A percentile compares a stretch with the other conserved stretches of the same genome.
phyloP scores from a whole-genome alignment of 1,284 basidiomycete species.

The Moniliella sp. region DNA sequence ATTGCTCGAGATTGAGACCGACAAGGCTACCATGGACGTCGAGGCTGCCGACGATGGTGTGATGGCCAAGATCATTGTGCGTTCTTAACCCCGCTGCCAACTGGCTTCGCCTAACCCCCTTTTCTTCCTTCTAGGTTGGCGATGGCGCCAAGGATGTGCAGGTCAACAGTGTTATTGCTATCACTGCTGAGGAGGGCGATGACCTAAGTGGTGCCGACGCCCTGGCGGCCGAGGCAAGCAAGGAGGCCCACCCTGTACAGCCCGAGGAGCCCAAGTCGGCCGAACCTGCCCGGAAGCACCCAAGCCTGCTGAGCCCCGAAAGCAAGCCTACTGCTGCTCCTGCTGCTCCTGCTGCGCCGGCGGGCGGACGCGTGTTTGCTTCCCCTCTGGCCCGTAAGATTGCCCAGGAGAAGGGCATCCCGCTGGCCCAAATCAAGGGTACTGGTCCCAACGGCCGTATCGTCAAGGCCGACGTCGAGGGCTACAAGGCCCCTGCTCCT shows the following conservation, averaged over 20 bases:
- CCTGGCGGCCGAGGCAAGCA: slow-evolving; percentile 44
- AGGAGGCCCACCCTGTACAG: slow-evolving; percentile 18
- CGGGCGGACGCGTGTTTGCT: slow-evolving; percentile 49
- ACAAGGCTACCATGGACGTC: slow-evolving; percentile 99
- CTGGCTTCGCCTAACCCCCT: slow-evolving; percentile 13
- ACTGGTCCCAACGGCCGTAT: slow-evolving; percentile 83
- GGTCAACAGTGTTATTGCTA: slow-evolving; percentile 72
- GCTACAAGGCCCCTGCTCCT: slow-evolving; percentile 46
- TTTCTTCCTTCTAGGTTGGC: too few relatives aligned
- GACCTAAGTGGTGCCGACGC: slow-evolving; percentile 62
- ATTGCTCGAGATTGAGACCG: slow-evolving; percentile 86
- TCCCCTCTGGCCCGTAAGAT: slow-evolving; percentile 88
- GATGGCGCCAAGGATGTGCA: slow-evolving; percentile 68
- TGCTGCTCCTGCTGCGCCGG: slow-evolving; percentile 11
- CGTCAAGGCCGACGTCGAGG: slow-evolving; percentile 76
- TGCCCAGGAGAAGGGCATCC: slow-evolving; percentile 79
- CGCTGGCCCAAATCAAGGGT: slow-evolving; percentile 72
- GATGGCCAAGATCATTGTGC: slow-evolving; percentile 73
- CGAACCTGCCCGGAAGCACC: slow-evolving; percentile 19
- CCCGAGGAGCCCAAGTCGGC: slow-evolving; percentile 23
- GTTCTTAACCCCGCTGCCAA: slow-evolving; percentile 35
- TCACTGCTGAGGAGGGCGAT: slow-evolving; percentile 79
- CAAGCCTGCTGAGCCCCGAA: too few relatives aligned
- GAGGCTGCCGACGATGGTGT: slow-evolving; percentile 92
- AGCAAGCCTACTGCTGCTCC: slow-evolving; percentile 34